Conservation (phyloP, 2,329 filamentous ascomycete genomes). For the Cladosporium sp. region DNA sequence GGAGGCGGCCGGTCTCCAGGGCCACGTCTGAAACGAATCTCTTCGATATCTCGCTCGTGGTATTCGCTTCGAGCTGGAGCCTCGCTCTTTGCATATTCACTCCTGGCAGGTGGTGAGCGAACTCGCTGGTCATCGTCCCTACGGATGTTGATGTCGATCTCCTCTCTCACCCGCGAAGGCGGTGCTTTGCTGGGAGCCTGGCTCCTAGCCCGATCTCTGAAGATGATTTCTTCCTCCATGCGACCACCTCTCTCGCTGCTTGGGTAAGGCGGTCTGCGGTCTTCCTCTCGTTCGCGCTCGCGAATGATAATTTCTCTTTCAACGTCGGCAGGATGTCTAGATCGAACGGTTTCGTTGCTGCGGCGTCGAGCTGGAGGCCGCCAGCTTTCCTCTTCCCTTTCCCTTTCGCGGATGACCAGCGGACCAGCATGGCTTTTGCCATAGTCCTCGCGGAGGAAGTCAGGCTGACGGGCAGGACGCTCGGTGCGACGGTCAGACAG, state of each 20-base stretch:
- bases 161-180: conserved; percentile 30
- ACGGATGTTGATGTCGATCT: conserved; percentile 36
- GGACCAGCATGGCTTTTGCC: conserved; percentile 46
- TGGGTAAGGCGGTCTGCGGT: conserved; percentile 33
- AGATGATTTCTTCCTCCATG: conserved; percentile 44
- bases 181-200: conserved; percentile 36
- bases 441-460: conserved; percentile 55
- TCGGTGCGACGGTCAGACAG: conserved; percentile 38
- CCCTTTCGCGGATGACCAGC: conserved; percentile 50
- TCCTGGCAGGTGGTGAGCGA: conserved; percentile 37
- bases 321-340: conserved; percentile 17
- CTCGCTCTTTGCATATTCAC: conserved; percentile 41
- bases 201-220: conserved; percentile 37
- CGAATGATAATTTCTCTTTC: conserved; percentile 20
- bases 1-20: conserved; percentile 35
- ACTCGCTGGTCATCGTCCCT: conserved; percentile 11
- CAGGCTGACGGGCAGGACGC: conserved; percentile 48
- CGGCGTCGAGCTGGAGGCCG: conserved; percentile 32
- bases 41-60: conserved; percentile 41
- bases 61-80: conserved; percentile 38
- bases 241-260: conserved; percentile 31
- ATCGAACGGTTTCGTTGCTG: conserved; percentile 30
- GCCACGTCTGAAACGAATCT: conserved; percentile 51
- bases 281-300: conserved; percentile 32
- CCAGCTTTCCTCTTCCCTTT: conserved; percentile 40